Evolutionary conservation across 2,329 filamentous ascomycete genomes (phyloP).

Genomic region (Neofusicoccum sp.): DNA sequence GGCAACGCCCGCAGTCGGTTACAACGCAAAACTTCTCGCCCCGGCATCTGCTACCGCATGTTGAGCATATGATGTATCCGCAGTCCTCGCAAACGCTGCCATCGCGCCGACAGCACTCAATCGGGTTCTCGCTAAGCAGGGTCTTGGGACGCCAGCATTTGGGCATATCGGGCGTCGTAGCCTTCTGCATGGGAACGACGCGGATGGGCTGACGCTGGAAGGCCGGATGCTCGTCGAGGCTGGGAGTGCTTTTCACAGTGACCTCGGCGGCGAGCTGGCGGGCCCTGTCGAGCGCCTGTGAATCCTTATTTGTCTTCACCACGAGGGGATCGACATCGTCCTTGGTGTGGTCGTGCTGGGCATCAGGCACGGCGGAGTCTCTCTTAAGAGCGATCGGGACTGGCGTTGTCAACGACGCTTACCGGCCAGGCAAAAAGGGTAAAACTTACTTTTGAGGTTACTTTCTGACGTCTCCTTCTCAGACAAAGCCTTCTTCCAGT

Average conservation of each 20-base stretch:
- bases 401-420: no score
- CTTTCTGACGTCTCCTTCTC: background rate
- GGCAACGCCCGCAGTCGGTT: background rate
- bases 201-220: background rate
- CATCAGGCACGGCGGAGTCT: no score
- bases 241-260: background rate
- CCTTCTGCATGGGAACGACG: background rate
- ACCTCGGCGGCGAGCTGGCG: background rate
- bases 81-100: conserved; percentile 10
- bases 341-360: no score
- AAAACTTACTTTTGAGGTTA: background rate
- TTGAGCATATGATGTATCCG: background rate
- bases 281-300: no score
- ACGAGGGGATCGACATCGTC: no score
- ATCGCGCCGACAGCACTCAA: background rate
- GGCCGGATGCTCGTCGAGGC: background rate
- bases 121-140: background rate
- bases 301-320: no score
- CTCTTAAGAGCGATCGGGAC: no score
- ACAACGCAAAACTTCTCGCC: conserved; percentile 8
- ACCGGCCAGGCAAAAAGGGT: no score
- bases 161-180: background rate
- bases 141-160: background rate
- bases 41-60: conserved; percentile 3
- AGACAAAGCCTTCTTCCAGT: background rate